Evolutionary conservation across 805 yeast species (phyloP).

Genomic region (Kluyveromyces aestuarii): DNA sequence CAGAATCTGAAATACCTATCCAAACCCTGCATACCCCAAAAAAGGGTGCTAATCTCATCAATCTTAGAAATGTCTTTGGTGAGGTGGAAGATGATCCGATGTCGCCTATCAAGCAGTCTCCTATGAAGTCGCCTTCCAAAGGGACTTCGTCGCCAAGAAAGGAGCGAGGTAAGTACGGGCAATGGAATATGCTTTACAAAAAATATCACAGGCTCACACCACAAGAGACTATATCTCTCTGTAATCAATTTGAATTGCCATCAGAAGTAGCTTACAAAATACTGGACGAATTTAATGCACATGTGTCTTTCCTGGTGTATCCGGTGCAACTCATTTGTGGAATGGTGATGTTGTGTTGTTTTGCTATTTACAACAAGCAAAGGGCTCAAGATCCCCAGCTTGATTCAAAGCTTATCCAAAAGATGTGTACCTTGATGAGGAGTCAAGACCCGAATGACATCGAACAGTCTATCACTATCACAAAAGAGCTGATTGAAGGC

Average conservation of each 20-base stretch:
- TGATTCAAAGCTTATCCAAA: slow-evolving; percentile 38
- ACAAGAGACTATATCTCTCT: slow-evolving; percentile 37
- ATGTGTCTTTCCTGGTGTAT: slow-evolving; percentile 45
- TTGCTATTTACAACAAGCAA: slow-evolving; percentile 41
- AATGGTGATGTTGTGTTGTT: slow-evolving; percentile 48
- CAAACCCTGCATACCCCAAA: not conserved
- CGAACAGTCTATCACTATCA: slow-evolving; percentile 43
- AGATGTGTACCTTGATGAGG: slow-evolving; percentile 45
- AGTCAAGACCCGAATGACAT: slow-evolving; percentile 40
- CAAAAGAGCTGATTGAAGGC: slow-evolving; percentile 43
- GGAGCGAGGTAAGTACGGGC: slow-evolving; percentile 3
- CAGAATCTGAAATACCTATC: not conserved
- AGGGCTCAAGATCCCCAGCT: slow-evolving; percentile 41
- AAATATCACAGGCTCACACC: slow-evolving; percentile 31
- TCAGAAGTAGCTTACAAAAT: slow-evolving; percentile 40
- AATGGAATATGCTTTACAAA: slow-evolving; percentile 17
- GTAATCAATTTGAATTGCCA: slow-evolving; percentile 59
- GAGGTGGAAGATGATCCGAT: not conserved
- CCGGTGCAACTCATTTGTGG: slow-evolving; percentile 70
- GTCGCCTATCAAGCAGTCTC: slow-evolving; percentile 1
- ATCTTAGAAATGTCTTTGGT: not conserved
- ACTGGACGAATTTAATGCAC: slow-evolving; percentile 40
- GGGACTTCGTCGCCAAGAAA: slow-evolving; percentile 8
- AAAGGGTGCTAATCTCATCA: not conserved
- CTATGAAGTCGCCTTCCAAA: slow-evolving; percentile 4